Base-by-base conservation (phyloP, 495 filamentous ascomycete genomes). In the Symbiotaphrina buchneri region DNA sequence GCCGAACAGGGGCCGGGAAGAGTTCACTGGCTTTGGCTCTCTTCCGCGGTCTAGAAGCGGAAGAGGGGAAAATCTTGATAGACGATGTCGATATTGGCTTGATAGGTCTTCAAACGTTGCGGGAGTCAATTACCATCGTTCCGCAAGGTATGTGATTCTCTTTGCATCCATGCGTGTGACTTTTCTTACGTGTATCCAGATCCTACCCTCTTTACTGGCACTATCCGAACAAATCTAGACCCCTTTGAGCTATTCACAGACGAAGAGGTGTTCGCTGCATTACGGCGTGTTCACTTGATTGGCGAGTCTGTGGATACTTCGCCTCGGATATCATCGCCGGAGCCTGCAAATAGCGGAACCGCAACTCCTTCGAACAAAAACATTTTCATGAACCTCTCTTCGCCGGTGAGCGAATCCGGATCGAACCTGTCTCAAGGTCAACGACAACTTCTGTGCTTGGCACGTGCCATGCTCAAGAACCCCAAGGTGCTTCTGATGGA, bases 401-500 rank as follows among this genome's bases (percentile, higher is more conserved):
- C 74, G 1, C 59, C 76, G 1, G 74, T 95, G 21, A 72, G 81
- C 7, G 90, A 95, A 48, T 93, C 83, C 1, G 90, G 90, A 35
- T 74, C 72, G 39, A 99, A 99, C 44, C 70, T 99, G 5, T 95
- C 90, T 1, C 90, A 99, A 55, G 90, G 90, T 23, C 90, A 99
- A 45, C 68, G 77, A 5, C 90, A 99, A 52, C 76, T 99, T 10
- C 61, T 99, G 27, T 99, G 90, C 42, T 73, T 99, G 10, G 90
- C 90, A 2, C 74, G 90, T 13, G 90, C 90, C 0, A 63, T 99
- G 27, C 74, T 99, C 42, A 94, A 84, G 56, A 66, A 65, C 19
- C 87, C 90, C 0, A 78, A 73, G 26, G 87, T 99, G 11, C 56
- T 99, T 3, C 74, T 99, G 47, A 95, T 99, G 87, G 90, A 99